phyloP scores from a whole-genome alignment of 73 alveolate genomes.

The Diophrys sp. region DNA sequence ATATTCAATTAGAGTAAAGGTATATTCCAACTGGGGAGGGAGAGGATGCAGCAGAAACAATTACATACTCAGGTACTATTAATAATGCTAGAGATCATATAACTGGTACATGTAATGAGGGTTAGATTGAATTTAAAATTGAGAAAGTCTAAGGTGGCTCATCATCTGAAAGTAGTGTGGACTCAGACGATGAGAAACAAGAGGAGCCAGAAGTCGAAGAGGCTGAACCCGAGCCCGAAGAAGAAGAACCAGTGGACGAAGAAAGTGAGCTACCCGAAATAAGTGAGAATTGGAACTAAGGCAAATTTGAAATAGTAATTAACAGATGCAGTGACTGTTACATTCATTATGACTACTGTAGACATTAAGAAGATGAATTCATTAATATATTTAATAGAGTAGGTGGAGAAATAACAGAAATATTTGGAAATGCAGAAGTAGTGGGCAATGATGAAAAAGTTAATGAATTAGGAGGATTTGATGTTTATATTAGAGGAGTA shows the following conservation, averaged over 20 bases:
- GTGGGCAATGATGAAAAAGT: constrained; percentile 95
- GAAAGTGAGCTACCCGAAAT: constrained; percentile 16
- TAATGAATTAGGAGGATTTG: constrained; percentile 86
- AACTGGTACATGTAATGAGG: neutral
- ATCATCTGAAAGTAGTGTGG: neutral
- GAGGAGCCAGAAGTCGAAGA: constrained; percentile 29
- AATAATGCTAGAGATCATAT: neutral
- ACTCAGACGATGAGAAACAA: constrained; percentile 1
- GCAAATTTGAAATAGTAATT: constrained; percentile 88
- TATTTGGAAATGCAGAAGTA: constrained; percentile 84
- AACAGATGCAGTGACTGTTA: constrained; percentile 93
- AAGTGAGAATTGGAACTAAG: constrained; percentile 62
- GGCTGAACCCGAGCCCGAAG: constrained; percentile 34
- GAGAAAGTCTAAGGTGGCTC: constrained; percentile 13
- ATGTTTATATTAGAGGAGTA: constrained; percentile 92
- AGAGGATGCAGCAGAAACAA: neutral
- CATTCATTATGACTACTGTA: constrained; percentile 84
- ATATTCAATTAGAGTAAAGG: neutral
- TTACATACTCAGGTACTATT: neutral
- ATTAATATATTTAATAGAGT: constrained; percentile 81
- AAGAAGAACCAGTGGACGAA: constrained; percentile 15
- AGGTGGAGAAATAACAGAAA: constrained; percentile 80
- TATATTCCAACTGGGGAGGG: too few relatives aligned
- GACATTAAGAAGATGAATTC: constrained; percentile 95
- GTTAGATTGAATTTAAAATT: neutral